phyloP scores from a whole-genome alignment of 148 eudicot genomes.

The Drosera capensis region DNA sequence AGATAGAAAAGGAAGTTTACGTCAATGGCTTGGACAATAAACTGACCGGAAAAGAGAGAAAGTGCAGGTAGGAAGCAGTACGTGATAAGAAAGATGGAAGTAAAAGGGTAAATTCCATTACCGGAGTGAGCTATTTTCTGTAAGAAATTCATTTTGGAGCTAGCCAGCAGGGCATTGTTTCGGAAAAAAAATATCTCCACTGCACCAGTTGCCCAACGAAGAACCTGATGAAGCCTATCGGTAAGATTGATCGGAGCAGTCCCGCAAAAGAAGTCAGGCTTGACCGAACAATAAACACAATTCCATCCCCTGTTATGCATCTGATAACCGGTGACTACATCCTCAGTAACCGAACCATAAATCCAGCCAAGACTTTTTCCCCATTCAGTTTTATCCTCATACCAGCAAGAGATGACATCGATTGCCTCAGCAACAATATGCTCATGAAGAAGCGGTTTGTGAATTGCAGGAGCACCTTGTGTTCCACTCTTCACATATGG shows the following conservation, averaged over 20 bases:
- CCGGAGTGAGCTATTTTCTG: constrained; percentile 5
- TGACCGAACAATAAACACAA: constrained; percentile 1
- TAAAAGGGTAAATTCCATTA: constrained; percentile 6
- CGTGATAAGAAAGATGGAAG: constrained; percentile 5
- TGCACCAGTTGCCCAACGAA: constrained; percentile 7
- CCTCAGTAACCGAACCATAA: constrained; percentile 8
- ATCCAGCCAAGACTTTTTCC: constrained; percentile 8
- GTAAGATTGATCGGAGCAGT: constrained; percentile 8
- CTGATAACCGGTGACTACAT: constrained; percentile 4
- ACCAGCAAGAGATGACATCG: constrained; percentile 9
- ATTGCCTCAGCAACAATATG: constrained; percentile 7
- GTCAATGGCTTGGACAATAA: constrained; percentile 2
- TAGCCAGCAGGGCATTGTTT: constrained; percentile 6
- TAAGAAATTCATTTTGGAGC: constrained; percentile 4
- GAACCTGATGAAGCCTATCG: constrained; percentile 7
- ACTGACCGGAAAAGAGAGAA: constrained; percentile 10
- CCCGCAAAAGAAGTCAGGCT: constrained; percentile 6
- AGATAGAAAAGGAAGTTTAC: constrained; percentile 5
- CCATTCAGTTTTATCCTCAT: constrained; percentile 10
- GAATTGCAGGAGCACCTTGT: constrained; percentile 5
- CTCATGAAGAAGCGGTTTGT: constrained; percentile 2
- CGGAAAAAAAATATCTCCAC: constrained; percentile 9
- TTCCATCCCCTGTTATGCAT: constrained; percentile 11
- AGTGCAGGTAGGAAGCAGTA: constrained; percentile 9
- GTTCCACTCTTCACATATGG: constrained; percentile 7